Evolutionary conservation across 805 yeast species (phyloP).

Genomic region (Zygotorulaspora danielsina): DNA sequence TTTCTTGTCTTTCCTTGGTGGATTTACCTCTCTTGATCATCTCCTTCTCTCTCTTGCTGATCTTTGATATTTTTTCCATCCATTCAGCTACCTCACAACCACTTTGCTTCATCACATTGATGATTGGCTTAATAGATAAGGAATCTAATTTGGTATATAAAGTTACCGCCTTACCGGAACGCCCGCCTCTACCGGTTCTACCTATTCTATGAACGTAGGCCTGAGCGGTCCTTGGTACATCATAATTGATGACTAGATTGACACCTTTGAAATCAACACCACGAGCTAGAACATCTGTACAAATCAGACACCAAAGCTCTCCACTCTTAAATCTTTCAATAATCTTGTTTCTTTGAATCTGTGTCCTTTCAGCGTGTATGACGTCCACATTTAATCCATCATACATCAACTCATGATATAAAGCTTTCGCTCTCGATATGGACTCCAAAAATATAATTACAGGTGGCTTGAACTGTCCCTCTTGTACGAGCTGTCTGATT

Average conservation of each 20-base stretch:
- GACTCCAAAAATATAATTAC: slow-evolving; percentile 88
- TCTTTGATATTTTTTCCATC: slow-evolving; percentile 70
- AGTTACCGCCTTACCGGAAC: slow-evolving; percentile 81
- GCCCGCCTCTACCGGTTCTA: slow-evolving; percentile 96
- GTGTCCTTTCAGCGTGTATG: slow-evolving; percentile 91
- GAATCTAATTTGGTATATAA: slow-evolving; percentile 89
- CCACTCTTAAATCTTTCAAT: slow-evolving; percentile 84
- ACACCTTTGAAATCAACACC: slow-evolving; percentile 98
- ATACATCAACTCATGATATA: slow-evolving; percentile 87
- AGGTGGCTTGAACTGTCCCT: slow-evolving; percentile 88
- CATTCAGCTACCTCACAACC: slow-evolving; percentile 72
- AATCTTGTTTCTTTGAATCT: slow-evolving; percentile 76
- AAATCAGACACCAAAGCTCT: slow-evolving; percentile 91
- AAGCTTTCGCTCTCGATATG: slow-evolving; percentile 88
- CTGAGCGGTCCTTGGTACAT: slow-evolving; percentile 90
- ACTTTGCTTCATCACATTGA: slow-evolving; percentile 93
- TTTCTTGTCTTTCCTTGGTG: slow-evolving; percentile 54
- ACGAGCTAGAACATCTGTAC: slow-evolving; percentile 93
- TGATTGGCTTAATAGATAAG: slow-evolving; percentile 68
- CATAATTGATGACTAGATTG: slow-evolving; percentile 90
- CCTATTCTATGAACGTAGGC: slow-evolving; percentile 97
- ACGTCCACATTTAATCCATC: slow-evolving; percentile 92
- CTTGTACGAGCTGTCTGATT: slow-evolving; percentile 77
- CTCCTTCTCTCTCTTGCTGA: slow-evolving; percentile 60
- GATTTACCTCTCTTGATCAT: slow-evolving; percentile 52